Conservation (phyloP, 2,329 filamentous ascomycete species). For the Incumbomyces lentus region DNA sequence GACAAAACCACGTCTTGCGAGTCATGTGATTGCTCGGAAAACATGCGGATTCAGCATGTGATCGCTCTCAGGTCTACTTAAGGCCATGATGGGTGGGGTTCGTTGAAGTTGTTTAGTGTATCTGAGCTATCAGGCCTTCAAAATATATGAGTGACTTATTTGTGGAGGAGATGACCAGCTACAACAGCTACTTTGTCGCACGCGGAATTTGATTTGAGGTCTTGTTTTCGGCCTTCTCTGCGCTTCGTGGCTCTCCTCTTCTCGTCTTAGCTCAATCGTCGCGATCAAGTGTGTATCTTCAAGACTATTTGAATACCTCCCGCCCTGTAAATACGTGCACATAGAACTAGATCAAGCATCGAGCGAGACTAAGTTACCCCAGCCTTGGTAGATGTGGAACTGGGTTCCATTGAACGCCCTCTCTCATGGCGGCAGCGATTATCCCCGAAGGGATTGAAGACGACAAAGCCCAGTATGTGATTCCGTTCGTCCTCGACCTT, state of each 20-base stretch:
- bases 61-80: no score
- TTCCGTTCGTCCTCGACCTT: constrained; percentile 62
- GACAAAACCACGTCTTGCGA: no score
- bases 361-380: neutral
- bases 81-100: no score
- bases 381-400: neutral
- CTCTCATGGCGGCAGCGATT: constrained; percentile 5
- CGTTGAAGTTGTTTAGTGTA: no score
- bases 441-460: constrained; percentile 45
- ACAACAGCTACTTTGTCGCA: neutral
- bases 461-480: constrained; percentile 67
- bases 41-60: no score
- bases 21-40: no score
- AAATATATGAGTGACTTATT: no score
- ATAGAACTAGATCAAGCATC: neutral
- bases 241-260: neutral
- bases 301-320: neutral
- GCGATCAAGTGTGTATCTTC: no score
- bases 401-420: neutral
- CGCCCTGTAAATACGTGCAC: neutral
- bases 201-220: neutral
- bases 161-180: neutral
- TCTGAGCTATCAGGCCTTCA: no score
- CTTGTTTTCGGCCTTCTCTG: constrained; percentile 4
- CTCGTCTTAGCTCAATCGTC: neutral